A percentile compares a stretch with the other conserved stretches of the same genome.
Evolutionary conservation across 2,329 filamentous ascomycete species (phyloP).

Genomic region (Seiridium unicorne): DNA sequence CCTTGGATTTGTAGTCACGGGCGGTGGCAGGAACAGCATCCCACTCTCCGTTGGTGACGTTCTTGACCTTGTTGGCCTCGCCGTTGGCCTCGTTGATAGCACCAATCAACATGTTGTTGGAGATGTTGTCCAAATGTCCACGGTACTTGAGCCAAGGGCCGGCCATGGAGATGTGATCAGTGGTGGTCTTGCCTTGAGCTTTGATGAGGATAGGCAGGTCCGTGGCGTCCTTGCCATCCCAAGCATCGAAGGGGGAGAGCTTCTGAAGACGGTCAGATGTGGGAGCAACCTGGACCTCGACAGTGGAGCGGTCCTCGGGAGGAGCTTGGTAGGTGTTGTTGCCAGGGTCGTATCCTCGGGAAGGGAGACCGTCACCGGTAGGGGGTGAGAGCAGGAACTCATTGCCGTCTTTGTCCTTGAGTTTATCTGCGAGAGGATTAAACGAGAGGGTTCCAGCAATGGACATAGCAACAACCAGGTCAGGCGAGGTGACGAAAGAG

Average conservation of each 20-base stretch:
- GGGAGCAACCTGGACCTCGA: constrained; percentile 81
- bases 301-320: constrained; percentile 70
- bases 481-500: constrained; percentile 88
- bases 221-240: constrained; percentile 87
- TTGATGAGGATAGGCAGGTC: constrained; percentile 95
- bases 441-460: constrained; percentile 85
- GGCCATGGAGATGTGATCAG: constrained; percentile 96
- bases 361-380: constrained; percentile 77
- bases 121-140: constrained; percentile 98
- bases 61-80: constrained; percentile 97
- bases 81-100: constrained; percentile 94
- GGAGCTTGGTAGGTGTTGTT: constrained; percentile 95
- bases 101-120: constrained; percentile 99
- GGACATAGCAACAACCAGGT: constrained; percentile 83
- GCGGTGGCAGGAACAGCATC: constrained; percentile 90
- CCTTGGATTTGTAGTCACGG: constrained; percentile 97
- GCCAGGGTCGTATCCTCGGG: constrained; percentile 83
- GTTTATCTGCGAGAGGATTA: constrained; percentile 88
- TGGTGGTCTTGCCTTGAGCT: constrained; percentile 92
- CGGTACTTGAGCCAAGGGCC: constrained; percentile 98
- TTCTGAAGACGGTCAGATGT: constrained; percentile 92
- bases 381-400: constrained; percentile 87
- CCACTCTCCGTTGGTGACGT: constrained; percentile 79
- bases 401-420: constrained; percentile 95
- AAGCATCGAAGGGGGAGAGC: constrained; percentile 78